Percentiles rank a stretch among this genome's conserved stretches.
Conservation (phyloP, 768 basidiomycete genomes). For the Suillus fuscotomentosus region DNA sequence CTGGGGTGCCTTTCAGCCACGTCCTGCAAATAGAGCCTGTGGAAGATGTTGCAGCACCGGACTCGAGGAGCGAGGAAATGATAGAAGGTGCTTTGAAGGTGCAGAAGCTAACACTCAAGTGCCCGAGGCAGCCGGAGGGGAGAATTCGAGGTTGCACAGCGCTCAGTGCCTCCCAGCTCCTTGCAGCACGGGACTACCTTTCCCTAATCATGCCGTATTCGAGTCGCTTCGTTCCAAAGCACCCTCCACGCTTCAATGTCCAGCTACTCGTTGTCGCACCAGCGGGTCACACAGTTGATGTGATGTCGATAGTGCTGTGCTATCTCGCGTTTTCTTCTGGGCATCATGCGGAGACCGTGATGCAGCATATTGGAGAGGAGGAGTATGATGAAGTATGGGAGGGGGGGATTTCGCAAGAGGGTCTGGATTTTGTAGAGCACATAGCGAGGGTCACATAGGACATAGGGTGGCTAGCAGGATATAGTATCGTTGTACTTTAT, state of each 20-base stretch:
- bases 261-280: conserved; percentile 29
- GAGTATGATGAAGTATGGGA: conserved; percentile 27
- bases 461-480: background rate
- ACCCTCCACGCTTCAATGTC: conserved; percentile 8
- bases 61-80: background rate
- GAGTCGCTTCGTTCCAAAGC: conserved; percentile 3
- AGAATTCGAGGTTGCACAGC: conserved; percentile 11
- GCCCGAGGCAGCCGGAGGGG: background rate
- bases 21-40: conserved; percentile 16
- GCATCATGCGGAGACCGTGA: conserved; percentile 17
- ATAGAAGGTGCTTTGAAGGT: background rate
- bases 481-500: background rate
- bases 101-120: conserved; percentile 7
- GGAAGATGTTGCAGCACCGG: background rate
- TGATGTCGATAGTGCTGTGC: conserved; percentile 24
- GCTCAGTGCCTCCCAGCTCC: conserved; percentile 35
- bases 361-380: conserved; percentile 24
- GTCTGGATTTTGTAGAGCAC: conserved; percentile 21
- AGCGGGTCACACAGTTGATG: conserved; percentile 27
- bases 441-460: conserved; percentile 19
- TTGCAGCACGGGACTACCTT: conserved; percentile 43
- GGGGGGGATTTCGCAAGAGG: conserved; percentile 23
- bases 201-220: conserved; percentile 37
- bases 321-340: conserved; percentile 28
- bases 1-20: conserved; percentile 17